Percentiles rank a stretch among this genome's conserved stretches.
Evolutionary conservation across 2,329 filamentous ascomycete species (phyloP).

Genomic region (Botryosphaeria agaves): DNA sequence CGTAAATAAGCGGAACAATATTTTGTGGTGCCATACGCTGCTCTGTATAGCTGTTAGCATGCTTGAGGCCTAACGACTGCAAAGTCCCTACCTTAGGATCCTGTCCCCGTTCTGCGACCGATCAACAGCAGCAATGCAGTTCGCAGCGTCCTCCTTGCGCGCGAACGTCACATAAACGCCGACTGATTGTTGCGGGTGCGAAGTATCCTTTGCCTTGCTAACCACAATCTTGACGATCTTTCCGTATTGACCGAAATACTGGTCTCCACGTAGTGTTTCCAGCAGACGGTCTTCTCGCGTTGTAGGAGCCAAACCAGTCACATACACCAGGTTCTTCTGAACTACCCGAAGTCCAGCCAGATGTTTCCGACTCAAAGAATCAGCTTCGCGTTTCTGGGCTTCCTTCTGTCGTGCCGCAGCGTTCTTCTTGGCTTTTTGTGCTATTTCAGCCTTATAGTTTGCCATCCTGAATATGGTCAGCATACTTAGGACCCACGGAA

Average conservation of each 20-base stretch:
- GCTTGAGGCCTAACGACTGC: neutral
- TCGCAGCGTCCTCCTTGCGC: slow-evolving; percentile 72
- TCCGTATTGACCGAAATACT: slow-evolving; percentile 97
- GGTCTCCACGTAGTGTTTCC: slow-evolving; percentile 71
- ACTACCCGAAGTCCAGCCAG: slow-evolving; percentile 88
- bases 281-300: slow-evolving; percentile 85
- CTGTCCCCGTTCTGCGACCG: slow-evolving; percentile 83
- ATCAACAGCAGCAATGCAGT: slow-evolving; percentile 83
- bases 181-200: slow-evolving; percentile 59
- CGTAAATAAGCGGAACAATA: slow-evolving; percentile 96
- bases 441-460: slow-evolving; percentile 57
- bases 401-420: slow-evolving; percentile 84
- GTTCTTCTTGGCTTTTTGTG: slow-evolving; percentile 81
- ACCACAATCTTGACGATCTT: slow-evolving; percentile 98
- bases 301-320: slow-evolving; percentile 82
- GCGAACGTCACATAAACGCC: slow-evolving; percentile 98
- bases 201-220: slow-evolving; percentile 74
- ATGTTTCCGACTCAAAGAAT: slow-evolving; percentile 90
- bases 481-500: slow-evolving; percentile 1
- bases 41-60: slow-evolving; percentile 23
- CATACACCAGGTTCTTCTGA: slow-evolving; percentile 97
- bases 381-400: slow-evolving; percentile 87
- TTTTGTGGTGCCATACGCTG: slow-evolving; percentile 80
- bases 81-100: slow-evolving; percentile 53
- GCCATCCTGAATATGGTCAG: slow-evolving; percentile 37